A percentile compares a stretch with the other conserved stretches of the same genome.
These are phyloP conservation scores for Salicornia ramosissima DNA, from an alignment of 148 eudicot species.

Conservation along the genomic window DNA sequence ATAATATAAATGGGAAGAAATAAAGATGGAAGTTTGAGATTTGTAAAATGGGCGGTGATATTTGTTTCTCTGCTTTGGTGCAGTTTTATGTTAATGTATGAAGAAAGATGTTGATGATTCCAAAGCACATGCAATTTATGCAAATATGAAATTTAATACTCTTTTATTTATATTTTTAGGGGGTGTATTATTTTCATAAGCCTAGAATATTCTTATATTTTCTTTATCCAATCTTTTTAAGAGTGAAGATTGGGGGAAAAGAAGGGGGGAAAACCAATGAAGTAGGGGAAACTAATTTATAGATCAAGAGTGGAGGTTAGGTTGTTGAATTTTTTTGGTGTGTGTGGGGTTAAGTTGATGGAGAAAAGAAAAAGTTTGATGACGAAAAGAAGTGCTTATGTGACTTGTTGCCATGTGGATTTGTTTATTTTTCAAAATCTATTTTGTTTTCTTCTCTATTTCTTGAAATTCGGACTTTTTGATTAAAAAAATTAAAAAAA, in stretches of 20 bases:
- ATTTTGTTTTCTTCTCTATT: conserved; percentile 1
- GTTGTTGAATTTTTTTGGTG: background rate
- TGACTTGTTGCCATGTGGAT: conserved; percentile 31
- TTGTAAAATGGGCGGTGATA: conserved; percentile 22
- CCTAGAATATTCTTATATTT: background rate
- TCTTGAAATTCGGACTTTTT: background rate
- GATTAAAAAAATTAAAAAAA: too few relatives aligned
- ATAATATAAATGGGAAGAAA: background rate
- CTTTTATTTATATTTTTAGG: background rate
- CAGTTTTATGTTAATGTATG: conserved; percentile 9
- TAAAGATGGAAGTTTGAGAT: conserved; percentile 3
- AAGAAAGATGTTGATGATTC: conserved; percentile 40
- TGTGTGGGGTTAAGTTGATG: conserved; percentile 1
- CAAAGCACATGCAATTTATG: conserved; percentile 75
- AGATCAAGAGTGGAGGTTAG: background rate
- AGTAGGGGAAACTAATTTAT: conserved; percentile 30
- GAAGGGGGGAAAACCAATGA: conserved; percentile 33
- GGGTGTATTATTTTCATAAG: background rate
- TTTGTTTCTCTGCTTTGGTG: conserved; percentile 12
- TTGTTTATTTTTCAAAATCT: background rate
- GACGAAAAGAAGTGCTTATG: conserved; percentile 8
- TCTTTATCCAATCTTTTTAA: conserved; percentile 29
- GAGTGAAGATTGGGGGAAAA: conserved; percentile 18
- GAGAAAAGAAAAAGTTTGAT: conserved; percentile 10
- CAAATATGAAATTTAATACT: conserved; percentile 1